Base-by-base conservation (phyloP, 257 asterid species). In the Gardenia jasminoides region DNA sequence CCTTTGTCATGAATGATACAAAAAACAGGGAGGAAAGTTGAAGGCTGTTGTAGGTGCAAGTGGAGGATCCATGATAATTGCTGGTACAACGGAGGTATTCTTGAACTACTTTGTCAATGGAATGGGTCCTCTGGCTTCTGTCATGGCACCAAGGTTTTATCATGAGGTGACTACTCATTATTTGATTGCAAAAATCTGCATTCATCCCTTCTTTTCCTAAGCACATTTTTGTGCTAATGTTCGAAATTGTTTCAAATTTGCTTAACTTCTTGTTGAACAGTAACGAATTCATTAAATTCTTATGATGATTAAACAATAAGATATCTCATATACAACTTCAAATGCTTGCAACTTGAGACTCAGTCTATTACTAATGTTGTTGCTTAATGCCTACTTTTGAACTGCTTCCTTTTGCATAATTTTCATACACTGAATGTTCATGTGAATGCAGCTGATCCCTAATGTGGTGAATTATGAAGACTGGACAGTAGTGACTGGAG, bases 21-120 rank as follows among this genome's bases (percentile, higher is more conserved):
- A 73, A 67, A 74, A 58, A 74, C 70, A 90, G 95, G 87, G 47
- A 61, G 89, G 86, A 39, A 66, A 79, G 31, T 31, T 93, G 64
- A 84, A 84, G 82, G 96, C 87, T 5, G 97, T 89, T 17, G 69
- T 87, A 10, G 98, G 97, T 17, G 97, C 92, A 67, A 89, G 91
- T 74, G 97, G 97, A 70, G 98, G 96, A 50, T 71, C 82, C 46
- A 31, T 56, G 74, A 93, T 91, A 48, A 87, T 88, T 39, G 88
- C 91, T 15, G 91, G 80, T 2, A 85, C 86, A 36, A 79, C 86
- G 0, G 86, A 91, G 86, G 94, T 93, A 36, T 43, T 90, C n/a
- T 43, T 91, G 82, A 93, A 91, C 74, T 81, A 89, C 71, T 81
- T 90, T 28, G 84, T 72, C 30, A 83, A 79, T 74, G 85, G 84